Evolutionary conservation across 768 basidiomycete species (phyloP), one percentile per base, ranked within the genome.

Genomic region (Pulveroboletus sp.): DNA sequence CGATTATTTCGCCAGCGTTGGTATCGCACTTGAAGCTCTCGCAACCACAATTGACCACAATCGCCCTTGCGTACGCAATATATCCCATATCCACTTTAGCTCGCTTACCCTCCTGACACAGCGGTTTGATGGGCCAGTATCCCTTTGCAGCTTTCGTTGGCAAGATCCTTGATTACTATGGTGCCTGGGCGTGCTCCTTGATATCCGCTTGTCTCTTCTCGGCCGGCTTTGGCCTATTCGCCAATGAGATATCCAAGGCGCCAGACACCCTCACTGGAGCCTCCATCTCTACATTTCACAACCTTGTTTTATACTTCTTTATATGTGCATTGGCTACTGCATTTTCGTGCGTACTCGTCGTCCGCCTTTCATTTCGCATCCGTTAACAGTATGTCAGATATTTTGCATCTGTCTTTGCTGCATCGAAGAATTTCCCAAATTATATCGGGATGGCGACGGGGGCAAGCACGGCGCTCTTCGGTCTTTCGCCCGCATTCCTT

Each of bases 71-170:
- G 89, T 90, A 68, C 70, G 83, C 63, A 19, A 23, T 84, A 61
- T 70, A 76, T 64, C 14, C 27, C 10, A 20, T 32, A 11, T 20
- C 6, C 16, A 34, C 14, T 48, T 32, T 49, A 26, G 4, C 12
- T 34, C 6, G 20, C 50, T 57, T 32, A 58, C 12, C 5, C 16
- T 9, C 27, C 26, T 44, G 39, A 12, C 32, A 30, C 44, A 91
- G 89, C n/a, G 89, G 85, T 3, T 82, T 92, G 77, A 77, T 82
- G 53, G 85, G 86, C 5, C 88, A 91, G 70, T 91, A 92, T 64
- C 86, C 87, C 3, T 74, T 88, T 50, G 79, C 85, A 17, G 81
- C 82, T 2, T 14, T 88, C 1, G 80, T 84, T 35, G 89, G 89
- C 39, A 83, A 80, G 53, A 62, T 83, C 2, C 73, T 87, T 35